Base-by-base conservation (phyloP, 805 yeast species). In the Lipomyces sp. region DNA sequence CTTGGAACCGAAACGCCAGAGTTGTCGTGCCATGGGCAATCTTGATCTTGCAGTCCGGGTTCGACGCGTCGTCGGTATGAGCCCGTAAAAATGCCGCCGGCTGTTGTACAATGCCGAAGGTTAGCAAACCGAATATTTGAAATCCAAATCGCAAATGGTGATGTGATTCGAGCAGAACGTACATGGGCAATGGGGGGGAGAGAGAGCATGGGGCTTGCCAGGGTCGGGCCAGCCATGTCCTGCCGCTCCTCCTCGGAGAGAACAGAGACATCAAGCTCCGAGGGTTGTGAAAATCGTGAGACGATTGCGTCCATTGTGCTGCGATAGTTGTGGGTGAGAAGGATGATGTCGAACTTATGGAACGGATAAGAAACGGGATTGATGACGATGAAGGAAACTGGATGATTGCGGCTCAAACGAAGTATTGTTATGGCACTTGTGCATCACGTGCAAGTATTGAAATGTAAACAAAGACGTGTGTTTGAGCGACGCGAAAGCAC, bases 1-100 rank as follows among this genome's bases (percentile, higher is more conserved):
- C 96, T 72, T 91, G 82, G 71, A 90, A 93, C 69, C 97, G 78
- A 74, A 93, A 93, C 8, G 98, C 96, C 63, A 93, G 75, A 13
- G 98, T 93, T 5, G 98, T 93, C n/a, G 98, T 93, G 69, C 98
- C 98, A 70, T 93, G 98, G 21, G 97, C 96, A 65, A 93, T 86
- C 69, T 93, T 91, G 73, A 93, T 91, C 65, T 83, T 85, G 71
- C 95, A 90, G 66, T 89, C 97, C 24, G 95, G 95, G 68, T 90
- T 91, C 54, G 82, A 67, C 18, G 88, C 83, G 70, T 93, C 97
- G 70, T 93, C 98, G 6, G 98, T 93, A 70, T 93, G 97, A n/a
- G 97, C 97, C 68, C 98, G 79, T 60, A 93, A 74, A 67, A 91
- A 91, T 47, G 86, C 95, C 5, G 96, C 81, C 29, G 98, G 98